Evolutionary conservation across 2,329 filamentous ascomycete genomes (phyloP), one percentile per base, ranked within the genome.

Genomic region (Phialocephala subalpina): DNA sequence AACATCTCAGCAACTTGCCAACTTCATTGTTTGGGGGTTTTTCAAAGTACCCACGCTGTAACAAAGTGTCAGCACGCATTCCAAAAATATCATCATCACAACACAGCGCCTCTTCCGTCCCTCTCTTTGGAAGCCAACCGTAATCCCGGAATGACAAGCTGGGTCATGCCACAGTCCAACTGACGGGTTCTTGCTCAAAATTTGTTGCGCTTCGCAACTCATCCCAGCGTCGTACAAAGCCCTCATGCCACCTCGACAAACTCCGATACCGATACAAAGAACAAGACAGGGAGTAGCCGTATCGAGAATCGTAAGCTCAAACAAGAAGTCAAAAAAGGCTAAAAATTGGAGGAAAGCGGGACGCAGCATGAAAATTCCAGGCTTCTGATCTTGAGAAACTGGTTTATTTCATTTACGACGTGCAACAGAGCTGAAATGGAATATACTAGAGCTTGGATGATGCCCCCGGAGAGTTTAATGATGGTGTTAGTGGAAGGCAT

Each of bases 131-230:
- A 53, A 33, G 29, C 49, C 25, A 53, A 53, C 12, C 49, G 27
- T 18, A 18, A 18, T 18, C 14, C 49, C 16, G 29, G 49, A 18
- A 18, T 53, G 16, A 29, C 49, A 18, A 9, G 25, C 22, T 16
- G 8, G 25, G 18, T 29, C 25, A 53, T 7, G 25, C 22, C 49
- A 53, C 42, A 3, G 49, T 53, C 27, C 25, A 18, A 53, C 49
- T 53, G 25, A 33, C 27, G 49, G 49, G 12, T 53, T 18, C 8
- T 18, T 40, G 25, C 27, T n/a, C 27, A 53, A 18, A 49, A 63
- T 67, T 66, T 70, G 69, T 70, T 70, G 69, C 67, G 67, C 45
- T 42, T 69, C 68, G 67, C 67, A 65, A 42, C 56, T 56, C 5
- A 27, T 18, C 22, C 22, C 49, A 53, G 18, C 12, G 49, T 53